Base-by-base conservation (phyloP, 108 stramenopile species). In the Skeletonema grethae region DNA sequence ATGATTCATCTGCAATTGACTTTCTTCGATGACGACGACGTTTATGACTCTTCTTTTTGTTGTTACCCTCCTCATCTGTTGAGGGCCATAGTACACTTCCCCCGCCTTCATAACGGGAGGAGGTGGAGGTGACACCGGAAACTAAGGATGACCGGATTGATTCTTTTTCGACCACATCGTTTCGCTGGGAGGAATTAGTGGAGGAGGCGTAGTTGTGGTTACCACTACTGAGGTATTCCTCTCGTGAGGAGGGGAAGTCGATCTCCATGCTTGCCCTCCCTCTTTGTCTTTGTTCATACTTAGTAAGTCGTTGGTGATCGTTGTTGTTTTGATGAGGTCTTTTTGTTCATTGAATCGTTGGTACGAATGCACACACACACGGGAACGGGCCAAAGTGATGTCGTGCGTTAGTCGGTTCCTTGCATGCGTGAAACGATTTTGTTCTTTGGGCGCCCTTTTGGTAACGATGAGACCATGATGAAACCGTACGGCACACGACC, bases 211-310 rank as follows among this genome's bases (percentile, higher is more conserved):
- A 38, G 10, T 10, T 11, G 9, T 35, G n/a, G n/a, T n/a, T n/a
- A n/a, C n/a, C 36, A 12, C 22, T 16, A 9, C 50, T 8, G 8
- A 30, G 43, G 67, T 57, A 68, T 6, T 45, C 34, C 22, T 56
- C 53, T 38, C 67, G 53, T 48, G 38, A 18, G 30, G 67, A 57
- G 67, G 67, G 67, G 29, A 68, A 68, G 67, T 68, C 67, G 6
- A 31, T 24, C 13, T 56, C 34, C 67, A 57, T 67, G 36, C 10
- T 43, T 43, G 41, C 41, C 15, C 15, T 15, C 41, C 41, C 15
- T 43, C 41, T 15, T 43, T n/a, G 41, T n/a, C 41, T 15, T 43
- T n/a, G 41, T n/a, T 16, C 30, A 18, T 32, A 28, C 9, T 61
- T 2, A 9, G 5, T 34, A 7, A 34, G 32, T 34, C 8, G 34